Conservation (phyloP, 1,139 yeast genomes). For the Yamadazyma dushanensis region DNA sequence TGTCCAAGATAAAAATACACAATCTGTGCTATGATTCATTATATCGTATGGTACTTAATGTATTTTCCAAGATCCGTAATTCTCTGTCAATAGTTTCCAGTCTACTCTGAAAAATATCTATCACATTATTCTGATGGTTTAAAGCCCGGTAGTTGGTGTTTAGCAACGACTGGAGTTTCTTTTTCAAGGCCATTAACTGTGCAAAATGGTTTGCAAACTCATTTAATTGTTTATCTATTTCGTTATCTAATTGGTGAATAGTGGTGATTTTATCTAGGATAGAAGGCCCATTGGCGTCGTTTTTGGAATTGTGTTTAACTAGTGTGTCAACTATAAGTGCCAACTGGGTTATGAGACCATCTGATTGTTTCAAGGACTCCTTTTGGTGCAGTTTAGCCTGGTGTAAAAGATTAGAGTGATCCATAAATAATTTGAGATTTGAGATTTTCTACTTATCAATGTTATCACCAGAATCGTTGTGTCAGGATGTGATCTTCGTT, state of each 20-base stretch:
- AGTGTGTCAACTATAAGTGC: conserved; percentile 24
- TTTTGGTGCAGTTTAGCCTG: conserved; percentile 40
- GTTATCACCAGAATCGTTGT: conserved; percentile 5
- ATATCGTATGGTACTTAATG: conserved; percentile 20
- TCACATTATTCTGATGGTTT: conserved; percentile 16
- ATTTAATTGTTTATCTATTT: conserved; percentile 37
- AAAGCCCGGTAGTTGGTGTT: conserved; percentile 19
- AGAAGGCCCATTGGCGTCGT: conserved; percentile 24
- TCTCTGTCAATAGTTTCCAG: conserved; percentile 48
- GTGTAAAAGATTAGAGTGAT: conserved; percentile 30
- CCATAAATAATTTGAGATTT: conserved; percentile 7
- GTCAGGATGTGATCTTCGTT: conserved; percentile 4
- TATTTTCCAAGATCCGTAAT: conserved; percentile 46
- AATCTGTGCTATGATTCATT: not conserved
- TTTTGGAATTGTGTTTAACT: conserved; percentile 27
- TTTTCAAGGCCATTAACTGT: conserved; percentile 21
- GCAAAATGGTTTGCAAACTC: conserved; percentile 29
- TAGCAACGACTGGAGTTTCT: conserved; percentile 21
- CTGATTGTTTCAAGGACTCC: conserved; percentile 28
- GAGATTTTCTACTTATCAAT: conserved; percentile 1
- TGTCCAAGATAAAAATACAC: too few species aligned
- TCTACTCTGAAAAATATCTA: conserved; percentile 40
- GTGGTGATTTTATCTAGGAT: conserved; percentile 46
- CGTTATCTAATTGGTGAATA: conserved; percentile 40
- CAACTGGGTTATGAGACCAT: conserved; percentile 30